A percentile compares a stretch with the other conserved stretches of the same genome.
These are phyloP conservation scores for Peronospora destructor DNA, from an alignment of 352 stramenopile species.

Conservation along the genomic window DNA sequence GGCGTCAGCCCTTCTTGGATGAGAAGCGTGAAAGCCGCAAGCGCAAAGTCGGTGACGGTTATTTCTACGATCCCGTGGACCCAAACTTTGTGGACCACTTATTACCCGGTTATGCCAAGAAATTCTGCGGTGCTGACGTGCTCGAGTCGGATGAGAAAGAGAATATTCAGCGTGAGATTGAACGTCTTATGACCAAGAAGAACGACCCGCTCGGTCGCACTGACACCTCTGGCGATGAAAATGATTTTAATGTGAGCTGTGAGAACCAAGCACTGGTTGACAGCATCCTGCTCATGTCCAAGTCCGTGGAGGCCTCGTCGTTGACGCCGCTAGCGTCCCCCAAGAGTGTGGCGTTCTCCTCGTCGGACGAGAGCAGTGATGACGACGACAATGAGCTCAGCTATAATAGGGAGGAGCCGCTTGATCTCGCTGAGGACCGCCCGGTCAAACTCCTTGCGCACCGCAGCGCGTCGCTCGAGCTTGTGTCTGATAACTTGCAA, in stretches of 20 bases:
- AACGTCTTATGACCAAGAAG: slow-evolving; percentile 72
- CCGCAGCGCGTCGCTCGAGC: slow-evolving; percentile 41
- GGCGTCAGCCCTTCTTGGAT: slow-evolving; percentile 78
- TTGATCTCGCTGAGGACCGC: slow-evolving; percentile 29
- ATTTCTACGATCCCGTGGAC: slow-evolving; percentile 82
- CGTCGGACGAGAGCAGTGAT: slow-evolving; percentile 44
- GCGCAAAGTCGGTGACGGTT: slow-evolving; percentile 75
- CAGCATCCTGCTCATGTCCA: slow-evolving; percentile 73
- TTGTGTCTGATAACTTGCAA: slow-evolving; percentile 72
- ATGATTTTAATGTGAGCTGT: slow-evolving; percentile 31
- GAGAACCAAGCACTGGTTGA: slow-evolving; percentile 70
- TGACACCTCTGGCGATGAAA: slow-evolving; percentile 17
- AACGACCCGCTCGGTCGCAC: slow-evolving; percentile 31
- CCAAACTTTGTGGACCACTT: slow-evolving; percentile 81
- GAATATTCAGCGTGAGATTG: slow-evolving; percentile 78
- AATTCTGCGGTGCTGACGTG: slow-evolving; percentile 57
- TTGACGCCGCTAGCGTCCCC: slow-evolving; percentile 45
- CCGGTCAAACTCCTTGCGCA: slow-evolving; percentile 27
- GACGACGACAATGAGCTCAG: slow-evolving; percentile 28
- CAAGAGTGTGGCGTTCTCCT: slow-evolving; percentile 55
- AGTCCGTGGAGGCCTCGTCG: slow-evolving; percentile 52
- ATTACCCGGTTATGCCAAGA: slow-evolving; percentile 69
- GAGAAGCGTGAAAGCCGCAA: slow-evolving; percentile 78
- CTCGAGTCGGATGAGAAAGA: slow-evolving; percentile 76
- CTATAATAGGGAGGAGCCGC: slow-evolving; percentile 33